These are phyloP conservation scores for Isoetes engelmannii DNA, from an alignment of 83 land plant genomes.

Conservation along the genomic window DNA sequence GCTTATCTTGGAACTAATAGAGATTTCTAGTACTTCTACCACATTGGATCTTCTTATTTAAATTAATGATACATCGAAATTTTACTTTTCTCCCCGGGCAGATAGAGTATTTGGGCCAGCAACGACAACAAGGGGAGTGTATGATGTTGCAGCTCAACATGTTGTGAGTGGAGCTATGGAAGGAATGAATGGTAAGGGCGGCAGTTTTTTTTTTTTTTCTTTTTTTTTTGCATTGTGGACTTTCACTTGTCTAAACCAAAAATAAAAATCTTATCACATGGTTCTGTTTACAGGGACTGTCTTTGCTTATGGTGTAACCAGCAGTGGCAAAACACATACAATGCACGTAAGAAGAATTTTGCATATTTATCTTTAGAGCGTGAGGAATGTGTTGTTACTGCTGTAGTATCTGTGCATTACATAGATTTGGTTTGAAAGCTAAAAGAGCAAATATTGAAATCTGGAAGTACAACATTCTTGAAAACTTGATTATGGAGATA, in stretches of 20 bases:
- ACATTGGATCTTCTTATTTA: too few relatives aligned
- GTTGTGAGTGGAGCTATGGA: slow-evolving; percentile 95
- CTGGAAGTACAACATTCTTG: too few relatives aligned
- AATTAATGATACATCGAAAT: too few relatives aligned
- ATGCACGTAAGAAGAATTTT: slow-evolving; percentile 79
- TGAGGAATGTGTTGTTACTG: too few relatives aligned
- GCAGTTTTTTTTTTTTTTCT: background rate
- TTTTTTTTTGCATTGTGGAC: slow-evolving; percentile 11
- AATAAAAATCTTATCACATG: slow-evolving; percentile 4
- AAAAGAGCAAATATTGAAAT: too few relatives aligned
- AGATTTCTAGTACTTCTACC: too few relatives aligned
- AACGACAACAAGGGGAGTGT: slow-evolving; percentile 59
- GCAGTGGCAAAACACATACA: slow-evolving; percentile 98
- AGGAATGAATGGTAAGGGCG: slow-evolving; percentile 75
- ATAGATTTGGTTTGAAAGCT: too few relatives aligned
- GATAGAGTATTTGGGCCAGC: slow-evolving; percentile 92
- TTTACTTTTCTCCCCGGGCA: slow-evolving; percentile 16
- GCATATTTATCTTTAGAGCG: too few relatives aligned
- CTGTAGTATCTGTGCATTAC: too few relatives aligned
- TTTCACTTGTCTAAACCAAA: background rate
- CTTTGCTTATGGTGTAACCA: slow-evolving; percentile 98
- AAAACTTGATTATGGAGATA: too few relatives aligned
- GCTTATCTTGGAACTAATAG: too few relatives aligned
- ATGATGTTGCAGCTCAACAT: slow-evolving; percentile 89
- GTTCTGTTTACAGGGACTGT: slow-evolving; percentile 64